Evolutionary conservation across 805 yeast species (phyloP).

Genomic region (Allodekkera sacchari): DNA sequence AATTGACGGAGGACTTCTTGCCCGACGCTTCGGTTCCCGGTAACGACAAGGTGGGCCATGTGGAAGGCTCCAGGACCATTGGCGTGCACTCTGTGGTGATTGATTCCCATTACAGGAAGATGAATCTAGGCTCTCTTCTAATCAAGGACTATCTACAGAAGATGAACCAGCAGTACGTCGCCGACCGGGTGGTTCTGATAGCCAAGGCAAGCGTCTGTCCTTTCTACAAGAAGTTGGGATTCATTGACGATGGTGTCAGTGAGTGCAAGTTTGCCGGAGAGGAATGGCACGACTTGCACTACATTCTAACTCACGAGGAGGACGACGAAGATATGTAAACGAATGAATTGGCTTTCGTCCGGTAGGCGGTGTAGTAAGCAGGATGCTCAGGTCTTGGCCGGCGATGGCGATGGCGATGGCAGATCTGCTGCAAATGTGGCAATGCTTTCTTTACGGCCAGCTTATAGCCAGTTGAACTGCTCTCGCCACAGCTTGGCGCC

Average conservation of each 20-base stretch:
- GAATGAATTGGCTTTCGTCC: no score
- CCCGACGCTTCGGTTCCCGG: slow-evolving; percentile 12
- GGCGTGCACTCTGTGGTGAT: slow-evolving; percentile 81
- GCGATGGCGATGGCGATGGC: no score
- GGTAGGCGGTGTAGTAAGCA: no score
- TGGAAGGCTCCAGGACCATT: slow-evolving; percentile 62
- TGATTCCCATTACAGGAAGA: slow-evolving; percentile 69
- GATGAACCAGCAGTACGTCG: slow-evolving; percentile 78
- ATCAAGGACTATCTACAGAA: slow-evolving; percentile 88
- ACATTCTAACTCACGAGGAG: slow-evolving; percentile 33
- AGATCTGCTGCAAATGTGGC: no score
- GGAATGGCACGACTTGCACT: slow-evolving; percentile 51
- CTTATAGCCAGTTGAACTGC: no score
- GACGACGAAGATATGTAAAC: slow-evolving; percentile 28
- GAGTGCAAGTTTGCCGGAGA: slow-evolving; percentile 49
- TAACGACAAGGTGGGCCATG: slow-evolving; percentile 45
- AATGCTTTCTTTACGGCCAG: no score
- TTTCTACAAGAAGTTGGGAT: slow-evolving; percentile 79
- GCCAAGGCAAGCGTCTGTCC: slow-evolving; percentile 62
- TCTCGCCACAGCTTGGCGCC: no score
- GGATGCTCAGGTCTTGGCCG: no score
- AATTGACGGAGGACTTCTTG: slow-evolving; percentile 17
- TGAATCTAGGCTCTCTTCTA: slow-evolving; percentile 74
- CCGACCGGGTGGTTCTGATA: slow-evolving; percentile 65
- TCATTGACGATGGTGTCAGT: slow-evolving; percentile 60